Evolutionary conservation across 2,329 filamentous ascomycete species (phyloP).

Genomic region (Trichoderma cornu-damae): DNA sequence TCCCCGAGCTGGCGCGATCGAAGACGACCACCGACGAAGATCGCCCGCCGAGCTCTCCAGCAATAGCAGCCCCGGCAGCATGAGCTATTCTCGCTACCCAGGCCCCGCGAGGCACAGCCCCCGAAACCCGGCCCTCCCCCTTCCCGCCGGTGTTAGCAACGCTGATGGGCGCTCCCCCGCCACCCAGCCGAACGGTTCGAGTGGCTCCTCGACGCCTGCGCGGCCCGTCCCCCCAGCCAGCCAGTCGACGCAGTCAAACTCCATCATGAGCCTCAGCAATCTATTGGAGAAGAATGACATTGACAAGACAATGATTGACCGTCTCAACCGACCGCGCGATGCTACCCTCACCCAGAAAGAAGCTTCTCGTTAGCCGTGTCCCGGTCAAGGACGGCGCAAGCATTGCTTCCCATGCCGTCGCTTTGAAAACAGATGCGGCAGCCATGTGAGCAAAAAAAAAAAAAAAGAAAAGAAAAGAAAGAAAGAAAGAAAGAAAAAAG

Average conservation of each 20-base stretch:
- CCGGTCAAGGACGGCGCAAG: background rate
- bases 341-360: constrained; percentile 2
- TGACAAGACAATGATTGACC: constrained; percentile 51
- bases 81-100: constrained; percentile 37
- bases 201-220: constrained; percentile 34
- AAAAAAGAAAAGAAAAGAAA: too few relatives aligned
- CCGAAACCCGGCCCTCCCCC: constrained; percentile 35
- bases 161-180: constrained; percentile 35
- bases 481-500: background rate
- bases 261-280: constrained; percentile 51
- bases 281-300: constrained; percentile 51
- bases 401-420: background rate
- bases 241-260: constrained; percentile 25
- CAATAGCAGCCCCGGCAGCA: constrained; percentile 43
- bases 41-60: constrained; percentile 48
- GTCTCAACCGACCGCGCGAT: constrained; percentile 39
- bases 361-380: constrained; percentile 14
- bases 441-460: too few relatives aligned
- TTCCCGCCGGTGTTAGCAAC: constrained; percentile 26
- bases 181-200: constrained; percentile 32
- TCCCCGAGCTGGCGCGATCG: constrained; percentile 37
- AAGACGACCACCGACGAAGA: constrained; percentile 47
- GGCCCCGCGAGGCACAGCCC: constrained; percentile 35
- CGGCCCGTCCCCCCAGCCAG: constrained; percentile 25
- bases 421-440: background rate